Evolutionary conservation across 306 rosid species (phyloP).

Genomic region (Cucurbita pepo): DNA sequence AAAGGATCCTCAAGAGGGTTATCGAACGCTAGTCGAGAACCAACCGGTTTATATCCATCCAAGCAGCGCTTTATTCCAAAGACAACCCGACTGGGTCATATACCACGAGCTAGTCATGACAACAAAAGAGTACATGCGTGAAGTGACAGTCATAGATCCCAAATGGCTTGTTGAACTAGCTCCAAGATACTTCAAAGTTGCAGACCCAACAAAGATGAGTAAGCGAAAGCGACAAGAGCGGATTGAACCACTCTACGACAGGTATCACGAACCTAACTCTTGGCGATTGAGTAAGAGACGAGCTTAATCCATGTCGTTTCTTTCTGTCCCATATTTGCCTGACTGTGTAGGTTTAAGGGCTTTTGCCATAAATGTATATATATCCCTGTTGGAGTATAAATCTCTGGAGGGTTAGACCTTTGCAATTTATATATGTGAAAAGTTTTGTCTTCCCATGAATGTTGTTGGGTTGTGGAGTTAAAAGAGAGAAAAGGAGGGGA

Average conservation of each 20-base stretch:
- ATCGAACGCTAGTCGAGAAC: slow-evolving; percentile 73
- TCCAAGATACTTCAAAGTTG: slow-evolving; percentile 67
- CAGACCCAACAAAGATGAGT: slow-evolving; percentile 72
- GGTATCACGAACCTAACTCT: slow-evolving; percentile 88
- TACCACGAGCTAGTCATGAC: slow-evolving; percentile 94
- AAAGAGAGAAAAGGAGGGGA: too few species aligned
- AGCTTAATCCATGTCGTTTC: slow-evolving; percentile 37
- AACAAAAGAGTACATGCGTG: slow-evolving; percentile 76
- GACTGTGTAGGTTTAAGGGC: neutral
- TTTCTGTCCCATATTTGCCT: neutral
- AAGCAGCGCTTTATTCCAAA: slow-evolving; percentile 63
- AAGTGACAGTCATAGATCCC: slow-evolving; percentile 65
- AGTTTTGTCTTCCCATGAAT: neutral
- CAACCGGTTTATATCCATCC: slow-evolving; percentile 81
- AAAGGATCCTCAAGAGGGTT: slow-evolving; percentile 85
- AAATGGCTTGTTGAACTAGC: slow-evolving; percentile 90
- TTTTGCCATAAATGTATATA: neutral
- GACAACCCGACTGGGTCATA: slow-evolving; percentile 89
- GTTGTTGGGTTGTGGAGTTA: too few species aligned
- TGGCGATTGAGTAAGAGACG: slow-evolving; percentile 84
- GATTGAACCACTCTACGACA: slow-evolving; percentile 60
- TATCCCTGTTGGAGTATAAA: neutral
- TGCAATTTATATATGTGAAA: neutral
- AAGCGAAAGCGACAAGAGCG: slow-evolving; percentile 80
- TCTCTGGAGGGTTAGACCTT: neutral